Evolutionary conservation across 371 early-diverging fungal species (phyloP).

Genomic region (Mortierella sp.): DNA sequence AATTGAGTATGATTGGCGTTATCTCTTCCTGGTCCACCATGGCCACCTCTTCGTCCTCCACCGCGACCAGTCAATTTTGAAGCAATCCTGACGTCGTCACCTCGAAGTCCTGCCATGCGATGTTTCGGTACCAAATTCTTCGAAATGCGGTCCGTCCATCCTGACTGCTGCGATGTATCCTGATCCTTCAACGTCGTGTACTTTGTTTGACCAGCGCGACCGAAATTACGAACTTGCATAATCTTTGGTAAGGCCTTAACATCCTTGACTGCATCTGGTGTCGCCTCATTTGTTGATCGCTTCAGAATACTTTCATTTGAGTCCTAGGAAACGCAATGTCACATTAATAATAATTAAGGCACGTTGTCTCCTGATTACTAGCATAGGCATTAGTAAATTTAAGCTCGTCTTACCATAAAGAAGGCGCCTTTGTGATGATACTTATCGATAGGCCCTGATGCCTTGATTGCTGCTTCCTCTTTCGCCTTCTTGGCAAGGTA

Average conservation of each 20-base stretch:
- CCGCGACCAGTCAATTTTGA: conserved; percentile 20
- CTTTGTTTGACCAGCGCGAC: conserved; percentile 87
- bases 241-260: conserved; percentile 82
- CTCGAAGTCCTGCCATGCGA: conserved; percentile 41
- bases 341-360: neutral
- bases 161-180: conserved; percentile 75
- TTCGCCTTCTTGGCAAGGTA: conserved; percentile 67
- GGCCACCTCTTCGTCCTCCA: conserved; percentile 14
- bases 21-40: conserved; percentile 14
- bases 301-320: conserved; percentile 70
- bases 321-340: conserved; percentile 54
- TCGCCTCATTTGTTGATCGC: conserved; percentile 82
- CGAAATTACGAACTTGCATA: conserved; percentile 94
- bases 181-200: conserved; percentile 89
- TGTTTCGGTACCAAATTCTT: conserved; percentile 28
- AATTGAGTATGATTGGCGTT: conserved; percentile 27
- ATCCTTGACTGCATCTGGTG: conserved; percentile 77
- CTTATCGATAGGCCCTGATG: conserved; percentile 76
- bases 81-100: conserved; percentile 42
- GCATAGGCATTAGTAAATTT: too few relatives aligned
- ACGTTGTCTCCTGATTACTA: too few relatives aligned
- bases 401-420: conserved; percentile 77
- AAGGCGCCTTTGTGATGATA: conserved; percentile 93
- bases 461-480: conserved; percentile 61
- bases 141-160: conserved; percentile 49